Evolutionary conservation across 257 asterid genomes (phyloP), one percentile per base, ranked within the genome.

Genomic region (Salvia rosmarinus): DNA sequence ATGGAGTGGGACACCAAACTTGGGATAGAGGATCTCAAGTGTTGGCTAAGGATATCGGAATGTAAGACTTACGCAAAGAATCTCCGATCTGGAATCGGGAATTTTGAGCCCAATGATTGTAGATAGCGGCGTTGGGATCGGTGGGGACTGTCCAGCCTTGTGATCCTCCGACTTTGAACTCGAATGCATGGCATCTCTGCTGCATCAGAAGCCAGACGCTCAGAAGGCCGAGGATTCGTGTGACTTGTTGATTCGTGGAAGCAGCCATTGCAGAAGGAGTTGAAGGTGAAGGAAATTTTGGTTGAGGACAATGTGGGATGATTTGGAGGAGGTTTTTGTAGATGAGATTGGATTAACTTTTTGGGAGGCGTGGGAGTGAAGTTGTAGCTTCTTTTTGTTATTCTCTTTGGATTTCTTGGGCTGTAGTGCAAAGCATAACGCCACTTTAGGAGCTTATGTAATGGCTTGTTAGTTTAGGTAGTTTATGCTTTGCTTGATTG

Each of bases 141-240:
- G 78, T 3, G 21, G 96, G 96, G 34, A 77, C 73, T 71, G 81
- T 64, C 98, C 98, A 90, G n/a, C 85, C 90, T 42, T 56, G 67
- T 19, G 83, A 46, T 17, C 97, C 98, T 55, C 97, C 97, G 8
- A 90, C 90, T 32, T 73, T 87, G 80, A 78, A 88, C 47, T 86
- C 84, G 63, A 73, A 88, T 9, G 85, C 95, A 69, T 65, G 49
- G 35, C 79, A 81, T 60, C 69, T 71, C 59, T 83, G 83, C 20
- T 82, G 83, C 20, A 76, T 66, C 77, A 88, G 5, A 28, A 87
- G 12, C 44, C 72, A 43, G 52, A 87, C 44, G 70, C 75, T 28
- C 21, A 86, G 14, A 60, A 87, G 58, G 58, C 81, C 74, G 0
- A 87, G 30, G 11, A 74, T 43, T 49, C 70, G 57, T 28, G 82